Base-by-base conservation (phyloP, 306 rosid genomes). In the Citrullus mucosospermus region DNA sequence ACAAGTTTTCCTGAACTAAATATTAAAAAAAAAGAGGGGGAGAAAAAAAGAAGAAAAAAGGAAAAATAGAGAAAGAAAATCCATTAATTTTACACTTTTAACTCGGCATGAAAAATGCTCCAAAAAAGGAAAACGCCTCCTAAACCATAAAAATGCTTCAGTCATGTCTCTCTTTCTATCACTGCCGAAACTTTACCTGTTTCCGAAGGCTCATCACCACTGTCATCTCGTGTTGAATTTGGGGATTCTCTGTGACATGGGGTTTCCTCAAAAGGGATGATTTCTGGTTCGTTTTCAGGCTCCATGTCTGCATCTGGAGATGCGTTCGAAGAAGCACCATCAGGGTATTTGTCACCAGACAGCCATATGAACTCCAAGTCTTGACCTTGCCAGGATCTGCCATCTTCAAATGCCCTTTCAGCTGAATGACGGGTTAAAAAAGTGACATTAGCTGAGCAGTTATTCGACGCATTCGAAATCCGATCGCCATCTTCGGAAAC, bases 381-480 rank as follows among this genome's bases (percentile, higher is more conserved):
- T 20, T 53, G 50, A 34, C 78, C 78, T 6, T 17, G 63, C 78
- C 61, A 53, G 18, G 63, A 74, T 74, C 36, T 74, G 7, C 63
- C 78, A 34, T 74, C 11, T 53, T n/a, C 63, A 34, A 51, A 74
- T 74, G 78, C 78, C 32, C 50, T 54, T 32, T 74, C 78, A 74
- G 78, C 78, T 51, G 78, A 74, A 74, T 74, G 48, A 54, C 78
- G 48, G 41, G 50, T 51, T 73, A 51, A 68, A 54, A 79, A 65
- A 7, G 71, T 61, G n/a, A 78, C 60, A 65, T 46, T 63, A 63
- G 70, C 75, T 20, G 74, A 30, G 78, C 17, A 73, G 36, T 17
- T 74, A 4, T 16, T 54, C 6, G 85, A 77, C 34, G 84, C 82
- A 83, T 90, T 96, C 61, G 90, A 81, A 76, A 85, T 86, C 60